Percentiles rank a stretch among this genome's conserved stretches.
Conservation (phyloP, 164 flowering plant species). For the Vitis labrusca region DNA sequence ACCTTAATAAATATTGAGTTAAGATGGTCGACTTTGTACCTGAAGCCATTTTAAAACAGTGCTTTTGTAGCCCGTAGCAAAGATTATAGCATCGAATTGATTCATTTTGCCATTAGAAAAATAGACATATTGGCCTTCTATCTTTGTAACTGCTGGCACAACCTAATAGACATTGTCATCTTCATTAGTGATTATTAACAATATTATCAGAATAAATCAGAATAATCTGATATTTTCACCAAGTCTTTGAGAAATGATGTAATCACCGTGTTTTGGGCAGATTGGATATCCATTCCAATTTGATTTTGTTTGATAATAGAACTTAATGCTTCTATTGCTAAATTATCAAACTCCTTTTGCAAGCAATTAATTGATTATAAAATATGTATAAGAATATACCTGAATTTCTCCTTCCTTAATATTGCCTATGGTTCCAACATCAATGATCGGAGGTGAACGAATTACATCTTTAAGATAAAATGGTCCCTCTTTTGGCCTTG, state of each 20-base stretch:
- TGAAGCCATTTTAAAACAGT: slow-evolving; percentile 23
- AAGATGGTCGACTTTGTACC: slow-evolving; percentile 14
- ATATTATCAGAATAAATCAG: too few species aligned
- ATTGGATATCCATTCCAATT: not conserved
- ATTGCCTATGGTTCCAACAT: slow-evolving; percentile 36
- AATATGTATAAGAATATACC: slow-evolving; percentile 13
- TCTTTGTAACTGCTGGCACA: slow-evolving; percentile 14
- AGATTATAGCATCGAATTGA: slow-evolving; percentile 29
- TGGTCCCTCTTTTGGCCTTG: slow-evolving; percentile 30
- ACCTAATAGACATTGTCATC: slow-evolving; percentile 14
- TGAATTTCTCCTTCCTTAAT: slow-evolving; percentile 34
- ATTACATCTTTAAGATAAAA: slow-evolving; percentile 20
- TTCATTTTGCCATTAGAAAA: slow-evolving; percentile 14
- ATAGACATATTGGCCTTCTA: slow-evolving; percentile 8
- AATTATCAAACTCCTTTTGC: too few species aligned
- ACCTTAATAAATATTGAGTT: not conserved
- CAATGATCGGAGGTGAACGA: slow-evolving; percentile 19
- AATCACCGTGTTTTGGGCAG: too few species aligned
- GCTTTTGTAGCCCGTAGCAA: slow-evolving; percentile 39
- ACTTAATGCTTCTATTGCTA: too few species aligned
- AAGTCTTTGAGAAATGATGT: too few species aligned
- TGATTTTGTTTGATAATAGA: not conserved
- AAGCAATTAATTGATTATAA: too few species aligned
- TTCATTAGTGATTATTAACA: too few species aligned
- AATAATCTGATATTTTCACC: too few species aligned